These are phyloP conservation scores for Erysimum pusillum DNA, from an alignment of 441 rosid species.

Conservation along the genomic window DNA sequence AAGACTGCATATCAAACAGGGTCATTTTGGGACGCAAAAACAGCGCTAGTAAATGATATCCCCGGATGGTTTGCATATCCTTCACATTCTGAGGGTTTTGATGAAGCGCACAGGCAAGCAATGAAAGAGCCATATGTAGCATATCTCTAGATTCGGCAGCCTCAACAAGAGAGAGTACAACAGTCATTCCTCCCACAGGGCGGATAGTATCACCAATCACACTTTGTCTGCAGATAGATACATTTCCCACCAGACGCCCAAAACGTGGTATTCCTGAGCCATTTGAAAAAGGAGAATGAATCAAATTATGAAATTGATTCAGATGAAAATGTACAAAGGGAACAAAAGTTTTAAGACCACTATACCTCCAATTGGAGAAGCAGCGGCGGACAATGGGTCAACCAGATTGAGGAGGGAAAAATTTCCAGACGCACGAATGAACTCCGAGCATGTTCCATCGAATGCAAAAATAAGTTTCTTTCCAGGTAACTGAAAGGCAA, in stretches of 20 bases:
- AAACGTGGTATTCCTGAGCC: constrained; percentile 94
- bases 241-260: constrained; percentile 94
- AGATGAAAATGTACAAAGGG: constrained; percentile 24
- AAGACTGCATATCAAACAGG: constrained; percentile 96
- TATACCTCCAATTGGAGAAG: constrained; percentile 99
- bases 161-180: constrained; percentile 95
- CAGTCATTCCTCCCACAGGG: constrained; percentile 93
- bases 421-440: constrained; percentile 83
- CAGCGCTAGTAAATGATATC: constrained; percentile 97
- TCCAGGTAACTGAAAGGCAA: constrained; percentile 92
- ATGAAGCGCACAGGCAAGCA: constrained; percentile 95
- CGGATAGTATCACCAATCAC: constrained; percentile 95
- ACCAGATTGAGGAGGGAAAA: constrained; percentile 96
- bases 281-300: constrained; percentile 39
- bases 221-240: constrained; percentile 83
- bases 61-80: constrained; percentile 98
- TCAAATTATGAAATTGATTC: constrained; percentile 16
- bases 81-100: constrained; percentile 96
- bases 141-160: constrained; percentile 96
- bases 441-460: constrained; percentile 95
- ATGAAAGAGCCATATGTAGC: constrained; percentile 97
- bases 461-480: constrained; percentile 99
- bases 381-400: constrained; percentile 99
- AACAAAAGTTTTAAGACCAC: constrained; percentile 30
- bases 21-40: constrained; percentile 94